Evolutionary conservation across 2,329 filamentous ascomycete genomes (phyloP).

Genomic region (Botrytis sinoallii): DNA sequence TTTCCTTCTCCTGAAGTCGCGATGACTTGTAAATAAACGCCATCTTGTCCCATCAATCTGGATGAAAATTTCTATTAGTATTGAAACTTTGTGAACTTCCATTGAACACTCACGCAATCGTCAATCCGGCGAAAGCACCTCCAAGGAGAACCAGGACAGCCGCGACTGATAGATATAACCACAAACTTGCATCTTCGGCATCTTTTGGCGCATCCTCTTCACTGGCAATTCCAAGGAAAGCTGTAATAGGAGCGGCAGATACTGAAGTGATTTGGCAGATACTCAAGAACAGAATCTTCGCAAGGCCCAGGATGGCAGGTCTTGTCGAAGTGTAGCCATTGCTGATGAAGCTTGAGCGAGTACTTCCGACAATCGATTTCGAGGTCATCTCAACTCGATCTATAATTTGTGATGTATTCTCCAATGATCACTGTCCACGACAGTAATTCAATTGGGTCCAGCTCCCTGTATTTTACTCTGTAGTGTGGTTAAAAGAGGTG

Average conservation of each 20-base stretch:
- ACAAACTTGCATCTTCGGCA: conserved; percentile 62
- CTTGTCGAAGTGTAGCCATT: conserved; percentile 44
- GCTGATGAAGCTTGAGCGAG: conserved; percentile 19
- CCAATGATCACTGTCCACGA: conserved; percentile 17
- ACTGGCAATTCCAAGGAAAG: conserved; percentile 45
- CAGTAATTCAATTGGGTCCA: conserved; percentile 16
- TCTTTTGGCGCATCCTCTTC: conserved; percentile 48
- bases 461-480: conserved; percentile 6
- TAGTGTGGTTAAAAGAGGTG: neutral
- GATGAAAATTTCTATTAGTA: conserved; percentile 20
- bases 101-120: conserved; percentile 65
- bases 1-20: conserved; percentile 77
- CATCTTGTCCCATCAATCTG: conserved; percentile 63
- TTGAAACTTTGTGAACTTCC: neutral
- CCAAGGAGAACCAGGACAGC: conserved; percentile 79
- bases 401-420: conserved; percentile 1
- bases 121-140: conserved; percentile 91
- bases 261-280: conserved; percentile 42
- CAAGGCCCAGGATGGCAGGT: conserved; percentile 50
- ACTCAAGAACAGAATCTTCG: conserved; percentile 49
- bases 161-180: conserved; percentile 78
- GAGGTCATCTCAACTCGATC: conserved; percentile 27
- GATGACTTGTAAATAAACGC: conserved; percentile 95
- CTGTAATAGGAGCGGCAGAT: conserved; percentile 37
- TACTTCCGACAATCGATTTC: conserved; percentile 24